Evolutionary conservation across 2,329 filamentous ascomycete species (phyloP).

Genomic region (Esteya vermicola): DNA sequence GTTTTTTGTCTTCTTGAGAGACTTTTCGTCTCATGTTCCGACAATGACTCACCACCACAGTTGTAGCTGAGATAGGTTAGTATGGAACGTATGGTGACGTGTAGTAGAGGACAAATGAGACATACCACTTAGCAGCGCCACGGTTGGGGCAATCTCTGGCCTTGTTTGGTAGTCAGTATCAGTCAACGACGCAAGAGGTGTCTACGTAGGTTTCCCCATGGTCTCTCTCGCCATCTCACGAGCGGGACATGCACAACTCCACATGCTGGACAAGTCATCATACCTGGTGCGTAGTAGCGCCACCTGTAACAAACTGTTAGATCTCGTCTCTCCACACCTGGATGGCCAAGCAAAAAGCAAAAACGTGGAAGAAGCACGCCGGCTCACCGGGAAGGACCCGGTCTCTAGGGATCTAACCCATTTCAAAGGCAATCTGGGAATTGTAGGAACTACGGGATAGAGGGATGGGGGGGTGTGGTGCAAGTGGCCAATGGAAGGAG

Average conservation of each 20-base stretch:
- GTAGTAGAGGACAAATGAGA: constrained; percentile 7
- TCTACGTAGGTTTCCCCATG: not conserved
- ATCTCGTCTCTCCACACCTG: constrained; percentile 12
- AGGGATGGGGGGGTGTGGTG: not conserved
- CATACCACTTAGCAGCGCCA: constrained; percentile 69
- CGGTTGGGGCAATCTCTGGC: constrained; percentile 78
- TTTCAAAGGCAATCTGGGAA: no score
- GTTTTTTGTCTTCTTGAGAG: not conserved
- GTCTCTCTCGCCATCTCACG: no score
- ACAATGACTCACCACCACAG: constrained; percentile 50
- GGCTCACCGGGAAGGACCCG: not conserved
- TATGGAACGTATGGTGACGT: not conserved
- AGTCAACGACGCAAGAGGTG: constrained; percentile 9
- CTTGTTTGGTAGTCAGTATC: constrained; percentile 23
- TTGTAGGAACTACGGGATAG: no score
- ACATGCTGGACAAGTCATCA: constrained; percentile 15
- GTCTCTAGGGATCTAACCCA: not conserved
- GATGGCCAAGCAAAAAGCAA: not conserved
- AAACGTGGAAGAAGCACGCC: not conserved
- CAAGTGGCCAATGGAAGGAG: constrained; percentile 4
- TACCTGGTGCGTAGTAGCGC: constrained; percentile 64
- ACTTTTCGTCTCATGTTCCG: not conserved
- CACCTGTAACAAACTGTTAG: constrained; percentile 35
- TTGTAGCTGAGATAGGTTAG: constrained; percentile 47
- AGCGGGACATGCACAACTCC: not conserved